phyloP scores from a whole-genome alignment of 768 basidiomycete genomes.

The Lentinus brumalis region DNA sequence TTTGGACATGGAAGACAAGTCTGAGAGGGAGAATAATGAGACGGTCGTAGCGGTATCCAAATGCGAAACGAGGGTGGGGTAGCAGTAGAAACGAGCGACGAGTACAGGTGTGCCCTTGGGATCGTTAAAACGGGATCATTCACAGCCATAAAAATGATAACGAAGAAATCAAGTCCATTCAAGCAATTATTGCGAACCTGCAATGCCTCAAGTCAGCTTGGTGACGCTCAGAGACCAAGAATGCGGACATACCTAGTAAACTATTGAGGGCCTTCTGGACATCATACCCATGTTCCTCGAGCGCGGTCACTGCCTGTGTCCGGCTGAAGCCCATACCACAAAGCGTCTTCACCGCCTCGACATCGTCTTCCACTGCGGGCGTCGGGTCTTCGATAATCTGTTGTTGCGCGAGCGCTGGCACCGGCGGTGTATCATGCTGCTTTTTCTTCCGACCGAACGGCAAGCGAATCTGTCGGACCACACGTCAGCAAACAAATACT shows the following conservation, averaged over 20 bases:
- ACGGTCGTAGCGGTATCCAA: conserved; percentile 17
- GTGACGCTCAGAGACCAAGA: neutral
- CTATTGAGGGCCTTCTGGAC: conserved; percentile 78
- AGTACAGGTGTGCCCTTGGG: conserved; percentile 18
- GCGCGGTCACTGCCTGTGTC: conserved; percentile 74
- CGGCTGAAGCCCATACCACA: conserved; percentile 92
- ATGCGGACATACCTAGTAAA: conserved; percentile 47
- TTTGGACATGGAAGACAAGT: conserved; percentile 4
- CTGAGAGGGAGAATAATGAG: conserved; percentile 9
- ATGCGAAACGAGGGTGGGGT: conserved; percentile 18
- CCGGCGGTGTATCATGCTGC: conserved; percentile 50
- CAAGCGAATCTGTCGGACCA: conserved; percentile 60
- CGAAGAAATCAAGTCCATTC: neutral
- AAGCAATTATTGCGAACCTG: conserved; percentile 27
- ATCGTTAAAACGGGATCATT: conserved; percentile 13
- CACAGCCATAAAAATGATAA: conserved; percentile 13
- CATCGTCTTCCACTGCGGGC: conserved; percentile 69
- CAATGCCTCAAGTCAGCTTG: conserved; percentile 7
- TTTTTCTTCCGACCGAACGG: conserved; percentile 81
- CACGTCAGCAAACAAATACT: neutral
- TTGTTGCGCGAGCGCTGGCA: conserved; percentile 36
- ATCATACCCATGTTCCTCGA: conserved; percentile 85
- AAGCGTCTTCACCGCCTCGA: conserved; percentile 76
- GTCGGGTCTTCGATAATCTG: conserved; percentile 47
- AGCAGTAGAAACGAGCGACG: conserved; percentile 18